Conservation (phyloP, 768 basidiomycete species). For the Russula griseocarnosa region DNA sequence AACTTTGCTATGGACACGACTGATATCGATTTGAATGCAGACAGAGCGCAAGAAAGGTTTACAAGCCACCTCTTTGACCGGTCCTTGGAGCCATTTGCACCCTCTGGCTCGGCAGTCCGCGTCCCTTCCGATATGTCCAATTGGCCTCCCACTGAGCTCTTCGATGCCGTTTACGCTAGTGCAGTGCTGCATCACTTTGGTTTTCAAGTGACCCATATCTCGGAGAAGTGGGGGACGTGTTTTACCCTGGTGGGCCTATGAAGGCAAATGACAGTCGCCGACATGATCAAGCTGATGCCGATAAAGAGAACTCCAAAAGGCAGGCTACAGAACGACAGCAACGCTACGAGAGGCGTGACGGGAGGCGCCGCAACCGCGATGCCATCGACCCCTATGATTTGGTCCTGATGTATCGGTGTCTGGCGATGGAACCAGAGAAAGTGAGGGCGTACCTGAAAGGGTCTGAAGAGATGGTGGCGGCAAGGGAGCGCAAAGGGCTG, state of each 20-base stretch:
- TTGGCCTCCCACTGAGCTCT: background rate
- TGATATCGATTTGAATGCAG: background rate
- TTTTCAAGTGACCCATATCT: background rate
- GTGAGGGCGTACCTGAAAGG: background rate
- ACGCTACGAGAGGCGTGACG: background rate
- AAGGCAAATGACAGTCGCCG: background rate
- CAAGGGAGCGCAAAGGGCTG: background rate
- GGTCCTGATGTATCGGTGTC: background rate
- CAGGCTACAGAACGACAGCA: too few relatives aligned
- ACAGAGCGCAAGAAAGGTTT: background rate
- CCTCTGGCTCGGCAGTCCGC: background rate
- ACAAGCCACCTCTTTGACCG: background rate
- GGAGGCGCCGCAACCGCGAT: background rate
- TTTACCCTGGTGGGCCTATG: background rate
- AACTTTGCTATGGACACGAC: slow-evolving; percentile 7
- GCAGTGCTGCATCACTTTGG: background rate
- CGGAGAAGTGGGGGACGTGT: background rate
- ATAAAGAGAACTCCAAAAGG: background rate
- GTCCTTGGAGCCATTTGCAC: background rate
- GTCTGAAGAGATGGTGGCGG: background rate
- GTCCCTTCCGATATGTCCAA: background rate
- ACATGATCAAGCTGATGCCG: background rate
- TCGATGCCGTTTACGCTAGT: background rate
- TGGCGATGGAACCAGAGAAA: background rate
- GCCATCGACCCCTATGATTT: background rate